Conservation (phyloP, 192 early-diverging fungal genomes). For the Coemansia sp. region DNA sequence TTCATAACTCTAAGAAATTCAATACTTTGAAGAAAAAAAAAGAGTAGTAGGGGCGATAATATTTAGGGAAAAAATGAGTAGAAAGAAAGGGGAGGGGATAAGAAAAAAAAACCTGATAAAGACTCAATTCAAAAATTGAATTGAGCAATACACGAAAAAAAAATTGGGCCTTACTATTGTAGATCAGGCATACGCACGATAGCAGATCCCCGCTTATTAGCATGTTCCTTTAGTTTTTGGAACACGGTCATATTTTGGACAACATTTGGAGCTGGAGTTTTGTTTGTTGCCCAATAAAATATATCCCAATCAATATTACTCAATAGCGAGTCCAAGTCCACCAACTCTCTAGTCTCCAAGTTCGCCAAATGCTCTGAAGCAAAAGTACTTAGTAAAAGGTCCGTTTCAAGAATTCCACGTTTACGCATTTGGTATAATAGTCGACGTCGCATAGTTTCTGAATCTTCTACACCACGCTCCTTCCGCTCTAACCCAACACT, state of each 20-base stretch:
- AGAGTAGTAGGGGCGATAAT: too few species aligned
- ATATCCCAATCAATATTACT: slow-evolving; percentile 97
- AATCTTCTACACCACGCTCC: slow-evolving; percentile 65
- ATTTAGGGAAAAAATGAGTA: too few species aligned
- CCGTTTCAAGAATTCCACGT: slow-evolving; percentile 92
- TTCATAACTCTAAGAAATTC: neutral
- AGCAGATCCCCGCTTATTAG: slow-evolving; percentile 72
- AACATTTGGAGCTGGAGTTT: slow-evolving; percentile 64
- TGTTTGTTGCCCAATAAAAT: slow-evolving; percentile 85
- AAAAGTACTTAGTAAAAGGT: slow-evolving; percentile 89
- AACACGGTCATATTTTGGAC: slow-evolving; percentile 60
- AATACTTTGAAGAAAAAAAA: neutral
- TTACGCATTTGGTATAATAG: slow-evolving; percentile 88
- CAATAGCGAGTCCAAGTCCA: slow-evolving; percentile 80
- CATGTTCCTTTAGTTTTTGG: slow-evolving; percentile 71
- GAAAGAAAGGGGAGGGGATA: too few species aligned
- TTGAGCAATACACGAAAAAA: neutral
- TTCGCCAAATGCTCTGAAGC: slow-evolving; percentile 64
- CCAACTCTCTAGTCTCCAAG: slow-evolving; percentile 63
- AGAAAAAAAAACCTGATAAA: too few species aligned
- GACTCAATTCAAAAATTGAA: neutral
- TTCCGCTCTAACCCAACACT: slow-evolving; percentile 37
- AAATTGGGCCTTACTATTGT: neutral
- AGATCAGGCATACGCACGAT: slow-evolving; percentile 86
- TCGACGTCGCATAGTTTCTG: slow-evolving; percentile 75